These are phyloP conservation scores for Populus euphratica DNA, from an alignment of 345 rosid species.

Conservation along the genomic window DNA sequence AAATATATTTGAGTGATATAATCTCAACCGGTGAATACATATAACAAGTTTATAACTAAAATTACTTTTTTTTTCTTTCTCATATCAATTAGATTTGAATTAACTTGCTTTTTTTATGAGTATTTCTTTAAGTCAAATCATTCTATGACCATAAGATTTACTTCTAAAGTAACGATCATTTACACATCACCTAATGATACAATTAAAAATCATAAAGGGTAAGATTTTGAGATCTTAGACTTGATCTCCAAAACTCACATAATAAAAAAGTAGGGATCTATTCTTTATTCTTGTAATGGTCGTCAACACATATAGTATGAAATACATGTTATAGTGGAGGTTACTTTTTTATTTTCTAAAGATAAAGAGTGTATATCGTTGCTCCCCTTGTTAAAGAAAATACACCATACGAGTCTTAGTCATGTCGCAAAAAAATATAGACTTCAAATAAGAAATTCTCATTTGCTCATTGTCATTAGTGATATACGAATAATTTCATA, in stretches of 20 bases:
- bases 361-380: too few species aligned
- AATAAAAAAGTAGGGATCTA: too few species aligned
- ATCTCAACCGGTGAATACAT: too few species aligned
- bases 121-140: background rate
- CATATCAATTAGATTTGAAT: background rate
- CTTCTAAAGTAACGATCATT: background rate
- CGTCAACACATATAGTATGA: too few species aligned
- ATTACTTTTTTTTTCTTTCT: rapidly evolving
- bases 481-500: too few species aligned
- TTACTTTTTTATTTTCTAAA: too few species aligned
- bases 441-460: background rate
- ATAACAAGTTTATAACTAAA: too few species aligned
- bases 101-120: rapidly evolving
- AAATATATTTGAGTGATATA: too few species aligned
- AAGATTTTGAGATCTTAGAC: background rate
- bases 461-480: background rate
- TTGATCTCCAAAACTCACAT: too few species aligned
- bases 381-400: too few species aligned
- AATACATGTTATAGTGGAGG: too few species aligned
- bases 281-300: too few species aligned
- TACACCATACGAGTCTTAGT: background rate
- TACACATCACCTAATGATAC: background rate
- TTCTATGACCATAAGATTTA: background rate
- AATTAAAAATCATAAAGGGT: background rate
- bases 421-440: background rate